Base-by-base conservation (phyloP, 2,329 filamentous ascomycete species). In the Cladosporium colombiae region DNA sequence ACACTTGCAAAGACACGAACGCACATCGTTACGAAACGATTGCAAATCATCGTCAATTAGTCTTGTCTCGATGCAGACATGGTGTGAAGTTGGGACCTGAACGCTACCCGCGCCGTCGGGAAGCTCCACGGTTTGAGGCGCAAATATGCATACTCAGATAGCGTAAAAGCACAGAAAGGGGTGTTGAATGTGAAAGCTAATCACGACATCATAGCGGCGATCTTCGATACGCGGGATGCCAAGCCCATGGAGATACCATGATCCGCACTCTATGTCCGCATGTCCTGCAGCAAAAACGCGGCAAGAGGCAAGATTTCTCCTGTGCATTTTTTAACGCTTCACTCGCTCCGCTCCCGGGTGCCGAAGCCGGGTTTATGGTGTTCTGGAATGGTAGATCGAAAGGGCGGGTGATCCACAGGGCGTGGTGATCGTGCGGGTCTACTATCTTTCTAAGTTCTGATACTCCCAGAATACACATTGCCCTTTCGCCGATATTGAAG, bases 141-240 rank as follows among this genome's bases (percentile, higher is more conserved):
- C 31, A 50, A 25, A 33, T 61, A 50, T 50, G 44, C 29, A 62
- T 59, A 59, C 14, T 25, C 25, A 16, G 31, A 58, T 27, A 44
- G 27, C 44, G 21, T 27, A 35, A 40, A 31, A 29, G 27, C 27
- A 29, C 27, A 29, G 27, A 29, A 29, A 37, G 29, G 29, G 44
- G n/a, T 23, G n/a, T 10, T 13, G 35, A 23, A n/a, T 25, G 23
- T 33, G n/a, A n/a, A 62, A 62, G 59, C 27, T 23, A 62, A 62
- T 62, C 59, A 18, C 27, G 59, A 62, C 44, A 53, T 62, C 59
- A 52, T 62, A 62, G 29, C 44, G 44, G 31, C 59, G 44, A 62
- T 62, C 59, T 52, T 52, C 59, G 59, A 62, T 62, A 55, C 31
- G 52, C 27, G 27, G 52, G 31, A n/a, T 23, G 52, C 52, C 52